Percentiles rank a stretch among this genome's conserved stretches.
These are phyloP conservation scores for Lactarius akahatsu DNA, from an alignment of 768 basidiomycete species.

Conservation along the genomic window DNA sequence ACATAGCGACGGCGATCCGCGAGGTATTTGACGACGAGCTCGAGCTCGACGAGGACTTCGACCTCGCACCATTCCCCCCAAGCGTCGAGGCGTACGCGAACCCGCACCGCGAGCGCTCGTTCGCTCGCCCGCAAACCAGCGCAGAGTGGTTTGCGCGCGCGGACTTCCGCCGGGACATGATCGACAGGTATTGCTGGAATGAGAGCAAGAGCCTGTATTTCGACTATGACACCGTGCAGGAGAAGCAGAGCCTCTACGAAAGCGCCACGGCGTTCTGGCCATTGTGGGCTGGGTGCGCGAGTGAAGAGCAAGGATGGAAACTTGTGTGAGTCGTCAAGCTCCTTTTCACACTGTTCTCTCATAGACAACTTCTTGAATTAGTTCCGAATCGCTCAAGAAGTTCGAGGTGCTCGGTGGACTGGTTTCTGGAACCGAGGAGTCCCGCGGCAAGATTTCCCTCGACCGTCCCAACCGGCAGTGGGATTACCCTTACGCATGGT, in stretches of 20 bases:
- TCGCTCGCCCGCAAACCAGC: slow-evolving; percentile 61
- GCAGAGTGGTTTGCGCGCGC: slow-evolving; percentile 94
- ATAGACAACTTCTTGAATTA: slow-evolving; percentile 33
- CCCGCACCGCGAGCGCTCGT: slow-evolving; percentile 58
- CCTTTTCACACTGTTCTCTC: background rate
- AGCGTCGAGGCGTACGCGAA: slow-evolving; percentile 67
- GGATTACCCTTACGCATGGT: slow-evolving; percentile 93
- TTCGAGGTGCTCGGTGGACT: slow-evolving; percentile 96
- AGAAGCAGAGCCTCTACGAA: slow-evolving; percentile 93
- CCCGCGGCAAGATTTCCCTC: slow-evolving; percentile 91
- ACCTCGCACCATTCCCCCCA: slow-evolving; percentile 89
- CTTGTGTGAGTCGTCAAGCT: slow-evolving; percentile 67
- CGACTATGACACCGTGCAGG: slow-evolving; percentile 91
- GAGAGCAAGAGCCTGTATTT: slow-evolving; percentile 93
- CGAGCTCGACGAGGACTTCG: slow-evolving; percentile 90
- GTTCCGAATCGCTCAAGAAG: slow-evolving; percentile 84
- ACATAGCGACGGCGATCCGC: slow-evolving; percentile 96
- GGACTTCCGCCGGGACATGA: slow-evolving; percentile 74
- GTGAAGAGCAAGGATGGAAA: slow-evolving; percentile 91
- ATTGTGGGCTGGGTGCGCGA: slow-evolving; percentile 96
- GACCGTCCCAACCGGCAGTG: slow-evolving; percentile 98
- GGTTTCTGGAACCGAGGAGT: slow-evolving; percentile 95
- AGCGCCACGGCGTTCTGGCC: slow-evolving; percentile 97
- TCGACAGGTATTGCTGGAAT: slow-evolving; percentile 97
- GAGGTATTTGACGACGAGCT: slow-evolving; percentile 94